A percentile compares a stretch with the other conserved stretches of the same genome.
phyloP scores from a whole-genome alignment of 306 rosid species.

The Clitoria ternatea region DNA sequence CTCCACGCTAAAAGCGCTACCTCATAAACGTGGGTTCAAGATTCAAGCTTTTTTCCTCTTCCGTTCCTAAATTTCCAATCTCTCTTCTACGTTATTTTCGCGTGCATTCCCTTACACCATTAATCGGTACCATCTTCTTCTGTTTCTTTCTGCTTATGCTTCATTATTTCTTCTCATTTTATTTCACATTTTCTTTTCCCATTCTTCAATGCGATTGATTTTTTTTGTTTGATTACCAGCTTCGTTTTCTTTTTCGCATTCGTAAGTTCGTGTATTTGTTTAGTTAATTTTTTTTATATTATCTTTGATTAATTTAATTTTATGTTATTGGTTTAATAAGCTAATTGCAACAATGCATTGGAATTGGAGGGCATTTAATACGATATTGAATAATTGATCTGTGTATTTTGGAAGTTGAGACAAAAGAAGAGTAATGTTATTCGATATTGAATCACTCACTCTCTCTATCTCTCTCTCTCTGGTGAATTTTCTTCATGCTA shows the following conservation, averaged over 20 bases:
- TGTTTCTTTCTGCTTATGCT: neutral
- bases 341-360: neutral
- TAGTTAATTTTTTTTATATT: neutral
- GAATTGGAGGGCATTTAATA: neutral
- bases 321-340: neutral
- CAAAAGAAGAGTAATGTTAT: too few relatives aligned
- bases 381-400: too few relatives aligned
- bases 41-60: neutral
- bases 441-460: too few relatives aligned
- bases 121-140: slow-evolving; percentile 18
- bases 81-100: neutral
- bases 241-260: neutral
- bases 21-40: too few relatives aligned
- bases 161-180: neutral
- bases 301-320: neutral
- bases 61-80: neutral
- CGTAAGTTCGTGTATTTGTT: neutral
- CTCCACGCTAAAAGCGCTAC: neutral
- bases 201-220: neutral
- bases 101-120: neutral
- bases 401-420: too few relatives aligned
- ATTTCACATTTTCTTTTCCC: neutral
- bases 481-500: too few relatives aligned
- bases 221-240: neutral
- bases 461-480: too few relatives aligned